Percentiles rank a stretch among this genome's conserved stretches.
Evolutionary conservation across 768 basidiomycete species (phyloP).

Genomic region (Myochromella boudieri): DNA sequence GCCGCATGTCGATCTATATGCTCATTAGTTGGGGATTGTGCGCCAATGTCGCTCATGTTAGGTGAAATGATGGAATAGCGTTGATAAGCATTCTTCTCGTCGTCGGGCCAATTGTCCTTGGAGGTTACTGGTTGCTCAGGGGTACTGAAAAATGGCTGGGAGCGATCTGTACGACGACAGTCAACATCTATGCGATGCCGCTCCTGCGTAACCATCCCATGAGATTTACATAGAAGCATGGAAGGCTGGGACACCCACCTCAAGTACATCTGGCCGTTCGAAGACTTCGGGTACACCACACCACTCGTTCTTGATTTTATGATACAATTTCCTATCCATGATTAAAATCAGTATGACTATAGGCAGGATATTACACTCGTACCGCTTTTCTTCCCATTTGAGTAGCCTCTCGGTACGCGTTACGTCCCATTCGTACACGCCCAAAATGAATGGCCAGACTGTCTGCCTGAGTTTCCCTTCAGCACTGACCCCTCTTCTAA

Average conservation of each 20-base stretch:
- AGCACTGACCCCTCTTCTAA: constrained; percentile 66
- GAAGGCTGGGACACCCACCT: constrained; percentile 46
- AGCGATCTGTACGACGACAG: constrained; percentile 93
- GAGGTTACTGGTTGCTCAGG: constrained; percentile 28
- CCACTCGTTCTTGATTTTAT: constrained; percentile 77
- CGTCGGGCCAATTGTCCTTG: constrained; percentile 33
- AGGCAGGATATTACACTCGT: constrained; percentile 15
- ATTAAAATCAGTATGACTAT: not conserved
- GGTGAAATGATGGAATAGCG: constrained; percentile 77
- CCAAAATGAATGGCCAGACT: constrained; percentile 90
- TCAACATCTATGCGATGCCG: constrained; percentile 96
- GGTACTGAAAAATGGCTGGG: constrained; percentile 82
- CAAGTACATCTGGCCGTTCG: constrained; percentile 74
- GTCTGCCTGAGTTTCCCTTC: constrained; percentile 60
- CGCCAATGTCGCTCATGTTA: constrained; percentile 69
- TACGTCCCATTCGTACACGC: constrained; percentile 79
- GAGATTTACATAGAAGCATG: not conserved
- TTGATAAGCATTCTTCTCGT: constrained; percentile 56
- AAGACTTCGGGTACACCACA: constrained; percentile 80
- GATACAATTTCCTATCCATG: constrained; percentile 60
- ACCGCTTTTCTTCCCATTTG: constrained; percentile 68
- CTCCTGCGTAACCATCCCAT: constrained; percentile 40
- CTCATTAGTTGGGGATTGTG: constrained; percentile 86
- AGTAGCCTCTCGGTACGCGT: constrained; percentile 58
- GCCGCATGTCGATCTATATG: constrained; percentile 87